These are phyloP conservation scores for Chlorella sp. DNA, from an alignment of 139 green algal genomes.

Conservation along the genomic window DNA sequence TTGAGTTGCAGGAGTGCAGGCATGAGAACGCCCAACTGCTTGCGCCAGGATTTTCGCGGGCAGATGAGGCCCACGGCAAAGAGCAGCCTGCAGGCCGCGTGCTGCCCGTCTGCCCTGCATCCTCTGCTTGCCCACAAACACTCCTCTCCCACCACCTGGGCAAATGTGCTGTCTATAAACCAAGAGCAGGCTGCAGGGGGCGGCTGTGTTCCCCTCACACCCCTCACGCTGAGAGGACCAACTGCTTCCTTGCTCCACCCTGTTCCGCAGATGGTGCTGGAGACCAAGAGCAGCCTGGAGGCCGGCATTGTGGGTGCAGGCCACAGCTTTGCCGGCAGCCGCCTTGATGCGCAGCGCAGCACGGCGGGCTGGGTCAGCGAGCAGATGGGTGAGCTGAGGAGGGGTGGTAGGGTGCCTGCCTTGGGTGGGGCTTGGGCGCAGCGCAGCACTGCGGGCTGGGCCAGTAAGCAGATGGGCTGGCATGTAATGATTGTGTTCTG, in stretches of 20 bases:
- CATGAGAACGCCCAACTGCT: background rate
- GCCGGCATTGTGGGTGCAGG: constrained; percentile 76
- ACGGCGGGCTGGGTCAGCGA: constrained; percentile 86
- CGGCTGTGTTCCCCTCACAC: too few species aligned
- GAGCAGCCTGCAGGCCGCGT: too few species aligned
- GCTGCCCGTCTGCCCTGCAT: background rate
- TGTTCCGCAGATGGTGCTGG: constrained; percentile 91
- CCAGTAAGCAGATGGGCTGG: too few species aligned
- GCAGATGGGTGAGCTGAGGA: constrained; percentile 66
- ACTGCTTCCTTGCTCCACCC: background rate
- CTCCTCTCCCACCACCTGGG: background rate
- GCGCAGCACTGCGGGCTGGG: too few species aligned
- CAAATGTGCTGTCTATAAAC: too few species aligned
- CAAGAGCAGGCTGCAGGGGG: too few species aligned
- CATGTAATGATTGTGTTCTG: too few species aligned
- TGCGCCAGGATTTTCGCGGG: too few species aligned
- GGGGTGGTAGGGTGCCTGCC: too few species aligned
- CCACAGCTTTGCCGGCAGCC: constrained; percentile 82
- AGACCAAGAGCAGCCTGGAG: constrained; percentile 92
- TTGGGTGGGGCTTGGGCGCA: too few species aligned
- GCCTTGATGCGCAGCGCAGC: constrained; percentile 87
- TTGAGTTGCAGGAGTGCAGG: background rate
- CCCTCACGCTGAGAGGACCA: too few species aligned
- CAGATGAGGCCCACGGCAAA: too few species aligned
- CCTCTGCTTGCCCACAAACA: background rate